These are phyloP conservation scores for Fusarium gaditjirri DNA, from an alignment of 2,329 filamentous ascomycete genomes.

Conservation along the genomic window DNA sequence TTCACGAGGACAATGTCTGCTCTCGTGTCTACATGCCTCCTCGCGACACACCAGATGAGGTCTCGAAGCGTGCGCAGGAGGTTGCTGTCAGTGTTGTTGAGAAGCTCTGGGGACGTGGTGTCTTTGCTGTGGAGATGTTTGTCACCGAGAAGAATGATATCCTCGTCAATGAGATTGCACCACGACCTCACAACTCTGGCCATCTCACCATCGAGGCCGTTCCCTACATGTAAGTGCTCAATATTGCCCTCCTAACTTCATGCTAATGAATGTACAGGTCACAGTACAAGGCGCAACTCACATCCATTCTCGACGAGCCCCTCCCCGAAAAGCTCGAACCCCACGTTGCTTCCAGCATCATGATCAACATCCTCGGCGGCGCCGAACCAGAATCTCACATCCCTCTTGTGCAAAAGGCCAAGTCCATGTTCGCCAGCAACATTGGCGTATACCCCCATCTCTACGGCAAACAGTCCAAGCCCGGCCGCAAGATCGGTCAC, in stretches of 20 bases:
- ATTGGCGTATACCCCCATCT: conserved; percentile 76
- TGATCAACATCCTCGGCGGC: conserved; percentile 84
- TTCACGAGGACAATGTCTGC: conserved; percentile 96
- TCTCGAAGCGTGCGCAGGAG: conserved; percentile 69
- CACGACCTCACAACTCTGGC: conserved; percentile 86
- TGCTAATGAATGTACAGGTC: conserved; percentile 55
- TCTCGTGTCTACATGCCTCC: conserved; percentile 91
- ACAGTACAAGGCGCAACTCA: conserved; percentile 91
- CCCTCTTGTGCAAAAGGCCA: conserved; percentile 58
- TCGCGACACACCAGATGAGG: conserved; percentile 77
- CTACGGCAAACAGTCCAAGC: conserved; percentile 90
- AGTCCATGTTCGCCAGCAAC: conserved; percentile 55
- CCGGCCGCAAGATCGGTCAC: conserved; percentile 94
- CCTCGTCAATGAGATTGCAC: conserved; percentile 88
- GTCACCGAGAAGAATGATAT: conserved; percentile 76
- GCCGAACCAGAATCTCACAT: conserved; percentile 71
- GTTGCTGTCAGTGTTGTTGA: conserved; percentile 67
- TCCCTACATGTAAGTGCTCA: conserved; percentile 63
- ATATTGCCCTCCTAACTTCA: rapidly evolving
- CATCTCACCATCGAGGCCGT: conserved; percentile 96
- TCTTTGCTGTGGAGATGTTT: conserved; percentile 98
- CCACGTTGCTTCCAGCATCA: conserved; percentile 72
- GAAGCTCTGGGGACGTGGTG: conserved; percentile 86
- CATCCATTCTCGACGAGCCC: conserved; percentile 78
- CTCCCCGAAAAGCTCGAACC: conserved; percentile 66